Percentiles rank a stretch among this genome's conserved stretches.
Conservation (phyloP, 2,329 filamentous ascomycete genomes). For the Exophiala mesophila region DNA sequence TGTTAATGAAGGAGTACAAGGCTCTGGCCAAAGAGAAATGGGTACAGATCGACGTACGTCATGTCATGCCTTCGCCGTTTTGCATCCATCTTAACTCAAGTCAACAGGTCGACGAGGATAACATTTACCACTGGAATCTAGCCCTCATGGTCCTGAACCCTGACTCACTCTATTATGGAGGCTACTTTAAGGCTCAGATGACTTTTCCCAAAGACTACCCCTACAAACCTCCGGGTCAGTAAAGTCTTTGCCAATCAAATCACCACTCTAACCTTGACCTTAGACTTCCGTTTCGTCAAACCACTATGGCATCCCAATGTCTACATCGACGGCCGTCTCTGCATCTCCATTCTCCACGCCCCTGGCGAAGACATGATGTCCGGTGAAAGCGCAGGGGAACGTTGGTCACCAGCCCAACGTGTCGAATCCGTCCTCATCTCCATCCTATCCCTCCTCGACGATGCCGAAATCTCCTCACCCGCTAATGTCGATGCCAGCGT, state of each 20-base stretch:
- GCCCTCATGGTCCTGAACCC: constrained; percentile 89
- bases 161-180: constrained; percentile 86
- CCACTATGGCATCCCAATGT: constrained; percentile 91
- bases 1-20: constrained; percentile 85
- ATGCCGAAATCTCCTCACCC: constrained; percentile 86
- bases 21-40: constrained; percentile 82
- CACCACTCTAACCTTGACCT: constrained; percentile 7
- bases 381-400: constrained; percentile 81
- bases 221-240: constrained; percentile 67
- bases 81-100: constrained; percentile 1
- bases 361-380: constrained; percentile 91
- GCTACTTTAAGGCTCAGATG: constrained; percentile 88
- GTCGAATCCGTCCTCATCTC: constrained; percentile 93
- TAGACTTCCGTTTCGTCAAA: constrained; percentile 74
- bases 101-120: constrained; percentile 66
- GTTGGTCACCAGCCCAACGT: constrained; percentile 90
- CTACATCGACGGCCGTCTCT: constrained; percentile 82
- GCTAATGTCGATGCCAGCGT: constrained; percentile 93
- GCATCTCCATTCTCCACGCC: constrained; percentile 92
- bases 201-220: constrained; percentile 85
- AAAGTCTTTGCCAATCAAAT: not conserved
- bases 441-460: constrained; percentile 84
- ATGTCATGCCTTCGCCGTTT: constrained; percentile 4
- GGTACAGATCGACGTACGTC: constrained; percentile 76
- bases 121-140: constrained; percentile 81